Evolutionary conservation across 371 early-diverging fungal genomes (phyloP).

Genomic region (Smittium mucronatum): DNA sequence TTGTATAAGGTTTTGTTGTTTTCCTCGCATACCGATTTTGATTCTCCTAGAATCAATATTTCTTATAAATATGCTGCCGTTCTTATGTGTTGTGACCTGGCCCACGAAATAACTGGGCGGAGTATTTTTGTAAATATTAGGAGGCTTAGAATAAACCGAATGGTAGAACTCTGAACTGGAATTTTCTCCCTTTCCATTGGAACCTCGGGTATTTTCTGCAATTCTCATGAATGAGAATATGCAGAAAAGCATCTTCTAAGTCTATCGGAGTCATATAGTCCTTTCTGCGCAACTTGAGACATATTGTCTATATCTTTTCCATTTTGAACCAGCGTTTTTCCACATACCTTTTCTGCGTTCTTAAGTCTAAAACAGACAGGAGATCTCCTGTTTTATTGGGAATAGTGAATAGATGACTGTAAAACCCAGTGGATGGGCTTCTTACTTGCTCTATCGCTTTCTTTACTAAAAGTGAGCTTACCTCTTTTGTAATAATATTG

Average conservation of each 20-base stretch:
- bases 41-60: conserved; percentile 1
- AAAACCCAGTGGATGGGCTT: not conserved
- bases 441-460: not conserved
- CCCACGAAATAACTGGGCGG: not conserved
- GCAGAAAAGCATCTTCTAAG: not conserved
- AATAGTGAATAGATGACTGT: not conserved
- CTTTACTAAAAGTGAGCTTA: not conserved
- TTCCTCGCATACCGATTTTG: not conserved
- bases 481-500: not conserved
- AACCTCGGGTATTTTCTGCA: not conserved
- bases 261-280: not conserved
- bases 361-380: not conserved
- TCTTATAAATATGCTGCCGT: not conserved
- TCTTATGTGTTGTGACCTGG: not conserved
- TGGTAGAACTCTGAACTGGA: not conserved
- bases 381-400: not conserved
- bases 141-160: not conserved
- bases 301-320: not conserved
- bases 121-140: not conserved
- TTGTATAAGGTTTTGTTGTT: not conserved
- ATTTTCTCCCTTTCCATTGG: not conserved
- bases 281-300: not conserved
- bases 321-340: not conserved
- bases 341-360: not conserved
- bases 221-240: not conserved